Percentiles rank a stretch among this genome's conserved stretches.
These are phyloP conservation scores for Huntiella bhutanensis DNA, from an alignment of 2,329 filamentous ascomycete genomes.

Conservation along the genomic window DNA sequence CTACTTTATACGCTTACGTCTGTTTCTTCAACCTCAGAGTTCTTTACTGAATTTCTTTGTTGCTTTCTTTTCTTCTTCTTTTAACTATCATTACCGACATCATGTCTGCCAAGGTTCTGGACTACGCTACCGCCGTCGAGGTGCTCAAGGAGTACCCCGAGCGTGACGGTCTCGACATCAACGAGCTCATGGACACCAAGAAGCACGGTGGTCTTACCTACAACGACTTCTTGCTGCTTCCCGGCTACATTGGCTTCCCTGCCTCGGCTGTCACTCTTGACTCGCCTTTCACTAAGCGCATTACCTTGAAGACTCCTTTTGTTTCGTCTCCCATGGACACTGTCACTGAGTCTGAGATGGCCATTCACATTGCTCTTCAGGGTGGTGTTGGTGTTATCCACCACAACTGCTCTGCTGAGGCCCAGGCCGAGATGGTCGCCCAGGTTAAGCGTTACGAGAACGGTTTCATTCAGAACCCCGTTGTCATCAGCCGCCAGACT, in stretches of 20 bases:
- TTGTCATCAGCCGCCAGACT: constrained; percentile 72
- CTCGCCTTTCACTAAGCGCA: constrained; percentile 83
- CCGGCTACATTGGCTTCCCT: constrained; percentile 95
- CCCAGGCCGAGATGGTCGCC: constrained; percentile 95
- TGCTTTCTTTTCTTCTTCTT: constrained; percentile 13
- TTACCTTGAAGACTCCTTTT: constrained; percentile 89
- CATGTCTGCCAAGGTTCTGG: constrained; percentile 56
- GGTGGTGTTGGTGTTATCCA: constrained; percentile 88
- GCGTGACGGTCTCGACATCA: constrained; percentile 71
- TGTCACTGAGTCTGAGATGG: constrained; percentile 98
- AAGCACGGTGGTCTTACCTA: constrained; percentile 89
- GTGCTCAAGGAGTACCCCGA: constrained; percentile 63
- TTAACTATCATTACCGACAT: constrained; percentile 12
- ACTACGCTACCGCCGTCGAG: constrained; percentile 59
- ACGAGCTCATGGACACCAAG: constrained; percentile 77
- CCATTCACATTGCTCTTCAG: constrained; percentile 85
- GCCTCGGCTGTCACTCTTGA: constrained; percentile 78
- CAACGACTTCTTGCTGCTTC: constrained; percentile 94
- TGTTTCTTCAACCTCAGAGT: constrained; percentile 25
- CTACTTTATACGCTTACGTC: constrained; percentile 17
- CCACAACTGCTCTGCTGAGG: constrained; percentile 97
- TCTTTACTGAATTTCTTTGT: constrained; percentile 16
- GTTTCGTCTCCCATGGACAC: constrained; percentile 99
- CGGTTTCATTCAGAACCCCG: constrained; percentile 91
- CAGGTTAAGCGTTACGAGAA: constrained; percentile 99